Percentiles rank a stretch among this genome's conserved stretches.
Evolutionary conservation across 2,329 filamentous ascomycete species (phyloP).

Genomic region (Calonectria hawksworthii): DNA sequence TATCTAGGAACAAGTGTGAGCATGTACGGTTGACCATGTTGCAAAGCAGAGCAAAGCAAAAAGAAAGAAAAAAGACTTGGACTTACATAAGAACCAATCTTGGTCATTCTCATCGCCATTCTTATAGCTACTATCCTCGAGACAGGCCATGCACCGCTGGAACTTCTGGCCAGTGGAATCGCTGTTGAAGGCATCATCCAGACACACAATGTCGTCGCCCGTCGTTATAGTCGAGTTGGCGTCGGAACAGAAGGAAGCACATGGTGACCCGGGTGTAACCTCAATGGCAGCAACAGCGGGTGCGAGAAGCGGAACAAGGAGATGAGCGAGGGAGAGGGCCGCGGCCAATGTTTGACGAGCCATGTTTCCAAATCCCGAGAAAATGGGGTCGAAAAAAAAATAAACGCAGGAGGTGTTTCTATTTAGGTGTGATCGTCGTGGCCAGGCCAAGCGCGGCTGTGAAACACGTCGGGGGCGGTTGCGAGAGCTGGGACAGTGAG

Average conservation of each 20-base stretch:
- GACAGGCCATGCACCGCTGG: constrained; percentile 64
- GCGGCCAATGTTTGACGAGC: neutral
- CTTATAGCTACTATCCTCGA: constrained; percentile 65
- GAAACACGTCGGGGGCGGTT: neutral
- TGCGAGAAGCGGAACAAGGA: constrained; percentile 15
- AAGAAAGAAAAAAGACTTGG: neutral
- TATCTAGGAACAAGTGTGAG: constrained; percentile 55
- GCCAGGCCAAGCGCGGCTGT: neutral
- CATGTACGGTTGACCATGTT: neutral
- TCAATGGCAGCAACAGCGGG: constrained; percentile 54
- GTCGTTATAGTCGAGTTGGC: constrained; percentile 61
- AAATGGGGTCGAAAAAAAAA: neutral
- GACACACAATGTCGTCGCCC: constrained; percentile 62
- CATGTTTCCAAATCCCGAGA: neutral
- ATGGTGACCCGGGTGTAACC: constrained; percentile 68
- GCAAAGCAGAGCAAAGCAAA: neutral
- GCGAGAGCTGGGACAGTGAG: neutral
- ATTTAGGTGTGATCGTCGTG: neutral
- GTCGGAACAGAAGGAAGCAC: constrained; percentile 64
- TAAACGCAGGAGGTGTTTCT: neutral
- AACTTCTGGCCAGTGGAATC: constrained; percentile 60
- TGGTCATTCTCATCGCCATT: constrained; percentile 66
- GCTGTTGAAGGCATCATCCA: constrained; percentile 58
- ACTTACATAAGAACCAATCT: constrained; percentile 70
- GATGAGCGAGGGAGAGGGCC: neutral